Percentiles rank a stretch among this genome's conserved stretches.
Conservation (phyloP, 345 rosid genomes). For the Citrus medica region DNA sequence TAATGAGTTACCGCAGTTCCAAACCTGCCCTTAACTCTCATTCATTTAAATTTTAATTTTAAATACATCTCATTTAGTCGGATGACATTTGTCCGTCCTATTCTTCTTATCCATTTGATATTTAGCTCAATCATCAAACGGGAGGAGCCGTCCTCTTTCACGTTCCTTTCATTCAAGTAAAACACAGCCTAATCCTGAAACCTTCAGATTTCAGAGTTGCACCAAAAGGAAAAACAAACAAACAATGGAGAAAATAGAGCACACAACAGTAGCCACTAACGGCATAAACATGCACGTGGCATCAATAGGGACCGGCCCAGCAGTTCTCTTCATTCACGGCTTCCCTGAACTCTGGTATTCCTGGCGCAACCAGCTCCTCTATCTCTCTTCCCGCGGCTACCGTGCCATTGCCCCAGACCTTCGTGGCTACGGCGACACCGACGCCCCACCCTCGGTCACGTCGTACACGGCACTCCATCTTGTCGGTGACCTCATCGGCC, state of each 20-base stretch:
- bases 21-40: no score
- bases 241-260: conserved; percentile 8
- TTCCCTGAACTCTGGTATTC: conserved; percentile 41
- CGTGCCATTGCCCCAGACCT: conserved; percentile 38
- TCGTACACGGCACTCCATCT: conserved; percentile 28
- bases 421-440: conserved; percentile 37
- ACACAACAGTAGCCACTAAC: not conserved
- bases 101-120: no score
- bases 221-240: no score
- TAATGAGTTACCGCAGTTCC: no score
- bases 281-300: conserved; percentile 10
- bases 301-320: conserved; percentile 24
- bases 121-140: no score
- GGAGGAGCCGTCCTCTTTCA: no score
- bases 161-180: no score
- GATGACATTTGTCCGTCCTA: no score
- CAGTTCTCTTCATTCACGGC: conserved; percentile 34
- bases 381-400: conserved; percentile 27
- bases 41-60: no score
- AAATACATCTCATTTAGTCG: no score
- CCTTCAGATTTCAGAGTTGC: no score
- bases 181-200: no score
- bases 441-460: conserved; percentile 19
- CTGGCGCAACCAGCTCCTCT: conserved; percentile 41
- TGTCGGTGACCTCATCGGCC: conserved; percentile 29